phyloP scores from a whole-genome alignment of 257 asterid genomes.

The Echites panduratus region DNA sequence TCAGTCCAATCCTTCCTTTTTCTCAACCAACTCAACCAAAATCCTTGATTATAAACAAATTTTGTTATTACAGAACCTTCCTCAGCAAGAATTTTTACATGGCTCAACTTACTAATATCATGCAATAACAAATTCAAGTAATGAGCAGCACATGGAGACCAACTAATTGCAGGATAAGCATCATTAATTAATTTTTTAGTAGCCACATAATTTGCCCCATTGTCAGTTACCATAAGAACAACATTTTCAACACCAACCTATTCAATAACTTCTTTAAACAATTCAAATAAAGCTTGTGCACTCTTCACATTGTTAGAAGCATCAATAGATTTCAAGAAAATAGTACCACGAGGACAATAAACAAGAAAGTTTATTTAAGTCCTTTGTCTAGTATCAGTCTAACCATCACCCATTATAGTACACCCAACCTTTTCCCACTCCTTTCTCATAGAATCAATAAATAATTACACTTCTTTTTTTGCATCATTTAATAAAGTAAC shows the following conservation, averaged over 20 bases:
- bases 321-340: background rate
- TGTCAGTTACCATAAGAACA: too few relatives aligned
- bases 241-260: too few relatives aligned
- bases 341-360: background rate
- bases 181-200: background rate
- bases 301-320: background rate
- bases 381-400: background rate
- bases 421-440: background rate
- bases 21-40: too few relatives aligned
- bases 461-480: background rate
- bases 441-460: too few relatives aligned
- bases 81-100: too few relatives aligned
- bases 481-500: background rate
- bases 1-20: too few relatives aligned
- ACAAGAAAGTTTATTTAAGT: background rate
- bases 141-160: background rate
- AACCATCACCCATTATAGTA: background rate
- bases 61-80: too few relatives aligned
- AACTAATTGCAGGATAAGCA: background rate
- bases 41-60: too few relatives aligned
- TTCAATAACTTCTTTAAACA: too few relatives aligned
- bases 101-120: background rate
- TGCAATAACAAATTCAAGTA: background rate
- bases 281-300: too few relatives aligned
- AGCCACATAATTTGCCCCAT: background rate